These are phyloP conservation scores for Tephrocybe sp. DNA, from an alignment of 768 basidiomycete genomes.

Conservation along the genomic window DNA sequence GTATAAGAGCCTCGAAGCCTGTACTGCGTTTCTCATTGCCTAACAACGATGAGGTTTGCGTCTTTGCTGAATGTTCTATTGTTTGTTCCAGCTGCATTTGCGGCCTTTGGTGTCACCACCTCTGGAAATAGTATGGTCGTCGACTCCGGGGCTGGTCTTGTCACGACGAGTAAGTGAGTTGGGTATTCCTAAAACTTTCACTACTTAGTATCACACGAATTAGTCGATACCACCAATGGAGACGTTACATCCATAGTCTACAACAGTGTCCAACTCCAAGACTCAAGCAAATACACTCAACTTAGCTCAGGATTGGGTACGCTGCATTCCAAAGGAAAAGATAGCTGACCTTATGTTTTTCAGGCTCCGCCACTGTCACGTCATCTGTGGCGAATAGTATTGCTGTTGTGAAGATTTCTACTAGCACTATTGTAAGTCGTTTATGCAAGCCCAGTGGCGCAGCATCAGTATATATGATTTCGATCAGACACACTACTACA, in stretches of 20 bases:
- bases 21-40: not conserved
- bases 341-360: not conserved
- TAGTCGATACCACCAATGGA: slow-evolving; percentile 40
- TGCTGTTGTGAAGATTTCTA: slow-evolving; percentile 38
- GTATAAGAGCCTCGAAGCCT: slow-evolving; percentile 2
- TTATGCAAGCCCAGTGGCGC: not conserved
- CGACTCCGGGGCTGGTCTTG: slow-evolving; percentile 42
- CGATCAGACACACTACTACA: slow-evolving; percentile 42
- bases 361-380: slow-evolving; percentile 40
- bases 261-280: slow-evolving; percentile 45
- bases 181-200: not conserved
- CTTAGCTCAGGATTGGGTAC: slow-evolving; percentile 44
- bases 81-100: slow-evolving; percentile 32
- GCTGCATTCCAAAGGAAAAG: not conserved
- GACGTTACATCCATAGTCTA: slow-evolving; percentile 44
- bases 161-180: slow-evolving; percentile 35
- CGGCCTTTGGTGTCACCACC: slow-evolving; percentile 44
- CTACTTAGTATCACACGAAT: not conserved
- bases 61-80: slow-evolving; percentile 20
- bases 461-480: not conserved
- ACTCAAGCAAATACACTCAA: slow-evolving; percentile 41
- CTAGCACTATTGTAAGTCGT: slow-evolving; percentile 38
- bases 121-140: slow-evolving; percentile 37
- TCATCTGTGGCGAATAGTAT: slow-evolving; percentile 38
- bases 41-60: slow-evolving; percentile 21